Conservation (phyloP, 257 asterid genomes). For the Leptodermis oblonga region DNA sequence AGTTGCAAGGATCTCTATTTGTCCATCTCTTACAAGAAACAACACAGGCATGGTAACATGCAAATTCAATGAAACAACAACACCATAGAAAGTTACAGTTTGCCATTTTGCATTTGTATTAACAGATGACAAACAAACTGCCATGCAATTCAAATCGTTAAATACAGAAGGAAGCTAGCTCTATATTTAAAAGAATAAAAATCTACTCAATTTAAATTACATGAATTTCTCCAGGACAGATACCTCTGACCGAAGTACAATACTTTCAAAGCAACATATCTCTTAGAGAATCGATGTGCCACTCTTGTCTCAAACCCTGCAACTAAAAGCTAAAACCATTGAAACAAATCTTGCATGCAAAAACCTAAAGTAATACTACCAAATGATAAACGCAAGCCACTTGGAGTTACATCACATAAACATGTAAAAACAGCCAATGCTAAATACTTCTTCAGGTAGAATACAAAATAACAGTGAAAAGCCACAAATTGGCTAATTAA, state of each 20-base stretch:
- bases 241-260: slow-evolving; percentile 96
- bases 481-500: neutral
- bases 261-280: slow-evolving; percentile 75
- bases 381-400: slow-evolving; percentile 1
- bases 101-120: neutral
- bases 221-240: slow-evolving; percentile 6
- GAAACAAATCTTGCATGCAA: neutral
- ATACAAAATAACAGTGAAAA: neutral
- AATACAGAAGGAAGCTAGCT: neutral
- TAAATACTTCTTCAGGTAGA: neutral
- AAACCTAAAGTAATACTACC: neutral
- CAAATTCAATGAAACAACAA: neutral
- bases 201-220: slow-evolving; percentile 12
- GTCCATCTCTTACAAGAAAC: neutral
- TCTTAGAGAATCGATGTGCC: slow-evolving; percentile 48
- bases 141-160: neutral
- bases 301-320: slow-evolving; percentile 21
- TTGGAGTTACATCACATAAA: neutral
- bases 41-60: neutral
- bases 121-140: neutral
- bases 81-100: neutral
- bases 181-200: neutral
- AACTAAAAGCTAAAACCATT: slow-evolving; percentile 10
- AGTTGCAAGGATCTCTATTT: neutral
- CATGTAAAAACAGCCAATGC: neutral